Evolutionary conservation across 129 eudicot genomes (phyloP), one percentile per base, ranked within the genome.

Genomic region (Flaveria trinervia): DNA sequence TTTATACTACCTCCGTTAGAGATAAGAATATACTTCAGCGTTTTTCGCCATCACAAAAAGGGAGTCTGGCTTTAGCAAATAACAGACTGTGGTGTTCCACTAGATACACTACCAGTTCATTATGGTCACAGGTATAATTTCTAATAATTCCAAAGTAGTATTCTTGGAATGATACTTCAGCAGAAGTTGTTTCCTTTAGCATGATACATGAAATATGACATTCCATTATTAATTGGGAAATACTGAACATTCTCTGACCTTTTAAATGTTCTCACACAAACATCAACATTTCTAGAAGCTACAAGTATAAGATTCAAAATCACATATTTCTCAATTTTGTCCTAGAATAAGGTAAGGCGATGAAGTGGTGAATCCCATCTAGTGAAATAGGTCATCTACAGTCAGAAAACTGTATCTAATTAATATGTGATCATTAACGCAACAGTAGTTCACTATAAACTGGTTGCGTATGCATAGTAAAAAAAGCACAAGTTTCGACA

Each of bases 401-500:
- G 59, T 44, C 22, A 20, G 67, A 41, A 65, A 14, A 73, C 22
- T 4, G 39, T 41, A 22, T 7, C 23, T 7, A 44, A 43, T 74
- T 45, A 20, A 45, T 62, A 28, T 15, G 50, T 48, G 51, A 64
- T 28, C 62, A 18, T 70, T 43, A 26, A 26, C 51, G 69, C 18
- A 39, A 59, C 60, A 50, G 17, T 22, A 69, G 56, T 45, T 26
- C 73, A 22, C 39, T 25, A 16, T 69, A 45, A 69, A 69, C 55
- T 69, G 44, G 46, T 46, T 12, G 57, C 43, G 14, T 46, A 45
- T 7, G 26, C 44, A 22, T 46, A 73, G 41, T 73, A n/a, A 39
- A 77, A 28, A 15, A 48, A 16, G 30, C 12, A 71, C 80, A 77
- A 87, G 93, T 87, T 81, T 28, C 75, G 87, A 94, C 97, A 94